Evolutionary conservation across 2,329 filamentous ascomycete species (phyloP).

Genomic region (Fusarium sublunatum): DNA sequence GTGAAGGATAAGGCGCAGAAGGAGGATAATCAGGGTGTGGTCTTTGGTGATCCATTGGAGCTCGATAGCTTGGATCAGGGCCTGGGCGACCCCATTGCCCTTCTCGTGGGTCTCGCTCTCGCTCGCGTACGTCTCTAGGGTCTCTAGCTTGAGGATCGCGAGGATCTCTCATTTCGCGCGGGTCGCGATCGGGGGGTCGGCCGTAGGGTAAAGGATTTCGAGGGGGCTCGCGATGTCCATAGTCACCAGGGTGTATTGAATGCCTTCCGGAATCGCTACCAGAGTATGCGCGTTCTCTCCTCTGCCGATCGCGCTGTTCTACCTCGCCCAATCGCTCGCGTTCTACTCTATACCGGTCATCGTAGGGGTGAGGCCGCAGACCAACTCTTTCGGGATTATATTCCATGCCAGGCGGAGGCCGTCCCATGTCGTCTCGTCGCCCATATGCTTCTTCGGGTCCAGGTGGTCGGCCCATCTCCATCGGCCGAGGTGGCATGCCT

Average conservation of each 20-base stretch:
- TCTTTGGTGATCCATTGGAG: conserved; percentile 56
- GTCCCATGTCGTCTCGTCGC: conserved; percentile 61
- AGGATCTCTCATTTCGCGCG: conserved; percentile 51
- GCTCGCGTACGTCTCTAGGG: conserved; percentile 49
- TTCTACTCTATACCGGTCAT: conserved; percentile 65
- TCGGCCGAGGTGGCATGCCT: conserved; percentile 57
- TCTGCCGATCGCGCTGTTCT: conserved; percentile 58
- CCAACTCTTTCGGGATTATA: conserved; percentile 65
- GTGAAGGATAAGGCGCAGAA: conserved; percentile 52
- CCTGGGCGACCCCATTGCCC: conserved; percentile 51
- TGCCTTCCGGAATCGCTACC: conserved; percentile 60
- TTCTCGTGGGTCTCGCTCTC: conserved; percentile 52
- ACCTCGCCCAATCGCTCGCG: conserved; percentile 60
- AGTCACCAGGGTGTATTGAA: conserved; percentile 52
- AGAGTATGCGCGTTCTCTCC: conserved; percentile 61
- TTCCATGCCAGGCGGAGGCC: conserved; percentile 54
- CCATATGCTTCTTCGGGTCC: conserved; percentile 58
- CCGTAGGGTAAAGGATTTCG: conserved; percentile 59
- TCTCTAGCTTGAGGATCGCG: conserved; percentile 55
- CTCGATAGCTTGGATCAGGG: conserved; percentile 50
- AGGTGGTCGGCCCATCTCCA: conserved; percentile 59
- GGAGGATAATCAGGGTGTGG: conserved; percentile 61
- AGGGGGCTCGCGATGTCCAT: conserved; percentile 58
- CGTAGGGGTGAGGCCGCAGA: conserved; percentile 59
- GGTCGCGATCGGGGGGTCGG: conserved; percentile 58